Evolutionary conservation across 805 yeast genomes (phyloP), one percentile per base, ranked within the genome.

Genomic region (Metschnikowia peoriensis): DNA sequence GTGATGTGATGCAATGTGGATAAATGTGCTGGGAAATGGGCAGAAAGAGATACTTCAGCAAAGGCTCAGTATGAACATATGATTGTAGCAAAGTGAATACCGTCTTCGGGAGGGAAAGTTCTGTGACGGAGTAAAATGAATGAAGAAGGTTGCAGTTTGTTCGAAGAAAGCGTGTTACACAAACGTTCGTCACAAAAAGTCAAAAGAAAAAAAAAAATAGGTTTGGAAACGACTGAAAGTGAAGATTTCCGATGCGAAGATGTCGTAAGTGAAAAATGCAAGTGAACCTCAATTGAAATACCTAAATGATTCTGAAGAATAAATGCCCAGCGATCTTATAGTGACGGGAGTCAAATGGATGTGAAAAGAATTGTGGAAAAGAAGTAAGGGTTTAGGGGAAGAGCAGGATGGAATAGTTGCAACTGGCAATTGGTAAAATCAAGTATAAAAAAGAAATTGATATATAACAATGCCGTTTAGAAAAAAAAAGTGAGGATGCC

Each of bases 271-370:
- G 44, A n/a, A 11, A 34, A 46, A 29, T 16, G 29, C 27, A 11
- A 40, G 29, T 28, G 22, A 22, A 22, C 44, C 29, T 39, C 40
- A 10, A 34, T 42, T 29, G 37, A 29, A 29, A 10, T n/a, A 28
- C 35, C 22, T 28, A 27, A 15, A 34, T 7, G 29, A 27, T 28
- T 27, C 12, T 7, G 38, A 39, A 46, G 49, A 46, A 28, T 28
- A 7, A 27, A 35, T 12, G 40, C 14, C 44, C 39, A 46, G 35
- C 12, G 17, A 32, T 29, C 38, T 47, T 15, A 32, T 34, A 27
- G 46, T 50, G 49, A 50, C 46, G 35, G 22, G 43, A 47, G 40
- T 38, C 52, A 40, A 38, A 34, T 28, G 41, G 49, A 44, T 47
- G 52, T 42, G 43, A 47, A 35, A 38, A 38, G 41, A 53, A 50